Evolutionary conservation across 306 rosid species (phyloP), one percentile per base, ranked within the genome.

Genomic region (Dryas octopetala): DNA sequence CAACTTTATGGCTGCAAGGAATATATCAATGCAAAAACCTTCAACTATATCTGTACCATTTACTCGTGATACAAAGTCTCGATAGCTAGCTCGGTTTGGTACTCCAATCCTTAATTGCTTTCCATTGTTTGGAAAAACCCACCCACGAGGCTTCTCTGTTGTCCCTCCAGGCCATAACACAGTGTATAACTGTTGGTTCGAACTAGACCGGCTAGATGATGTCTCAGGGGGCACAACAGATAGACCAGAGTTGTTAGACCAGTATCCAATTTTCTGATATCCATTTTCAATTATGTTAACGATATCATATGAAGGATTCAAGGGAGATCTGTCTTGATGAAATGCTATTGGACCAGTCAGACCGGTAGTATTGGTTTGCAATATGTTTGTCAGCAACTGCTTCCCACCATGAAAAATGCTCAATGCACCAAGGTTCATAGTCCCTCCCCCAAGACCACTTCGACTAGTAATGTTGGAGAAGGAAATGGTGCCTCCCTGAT

Each of bases 21-120:
- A 87, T 26, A 87, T 84, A 54, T 87, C 90, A 66, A 87, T 87
- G 81, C 90, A 79, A 66, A 76, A 84, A 71, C 90, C 90, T 73
- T 74, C 67, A 50, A 82, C 75, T 9, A 50, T 7, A 54, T 14
- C 73, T 10, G 79, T 79, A 17, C 80, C 82, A 70, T 80, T 68
- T 44, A 78, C 76, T 16, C 10, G 73, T 12, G 78, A 79, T 43
- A 84, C 88, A 68, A 87, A 74, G n/a, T 60, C 82, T 62, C 58
- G 83, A 68, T 73, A 87, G 77, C 90, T 79, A 71, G 82, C 88
- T 70, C 90, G 62, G 44, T 78, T 52, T 1, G 90, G 90, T 38
- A 87, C 80, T 8, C 88, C 90, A 26, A 87, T 84, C 63, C 73
- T 74, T 60, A 87, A 61, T 55, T 73, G 28, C 75, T 70, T 67